phyloP scores from a whole-genome alignment of 768 basidiomycete genomes.

The Trametes cubensis region DNA sequence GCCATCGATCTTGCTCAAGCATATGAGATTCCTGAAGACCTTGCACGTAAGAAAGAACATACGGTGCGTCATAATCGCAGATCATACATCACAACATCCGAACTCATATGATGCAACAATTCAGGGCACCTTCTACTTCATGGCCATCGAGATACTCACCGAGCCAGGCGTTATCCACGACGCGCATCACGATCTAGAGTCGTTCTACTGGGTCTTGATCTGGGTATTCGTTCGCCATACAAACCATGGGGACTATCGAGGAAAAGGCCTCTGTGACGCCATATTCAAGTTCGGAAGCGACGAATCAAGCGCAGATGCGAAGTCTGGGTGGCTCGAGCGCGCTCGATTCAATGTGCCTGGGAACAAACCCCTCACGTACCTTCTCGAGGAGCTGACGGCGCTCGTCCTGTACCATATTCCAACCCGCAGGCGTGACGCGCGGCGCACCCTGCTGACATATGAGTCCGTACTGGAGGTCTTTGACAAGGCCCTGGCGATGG shows the following conservation, averaged over 20 bases:
- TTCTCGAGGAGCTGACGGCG: neutral
- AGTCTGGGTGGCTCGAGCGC: neutral
- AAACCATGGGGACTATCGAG: neutral
- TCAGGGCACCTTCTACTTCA: constrained; percentile 6
- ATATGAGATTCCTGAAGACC: neutral
- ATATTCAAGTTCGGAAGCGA: neutral
- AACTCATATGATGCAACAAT: neutral
- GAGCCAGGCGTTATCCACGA: neutral
- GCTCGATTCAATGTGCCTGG: neutral
- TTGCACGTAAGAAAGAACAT: neutral
- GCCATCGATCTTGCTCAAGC: too few species aligned
- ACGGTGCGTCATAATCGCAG: neutral
- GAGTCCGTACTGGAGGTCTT: neutral
- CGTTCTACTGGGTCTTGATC: constrained; percentile 20
- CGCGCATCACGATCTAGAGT: constrained; percentile 14
- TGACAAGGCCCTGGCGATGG: neutral
- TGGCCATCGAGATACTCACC: constrained; percentile 9
- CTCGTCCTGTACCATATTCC: neutral
- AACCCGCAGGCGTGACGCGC: neutral
- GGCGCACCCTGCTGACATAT: neutral
- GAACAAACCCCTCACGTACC: too few species aligned
- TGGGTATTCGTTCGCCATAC: constrained; percentile 15
- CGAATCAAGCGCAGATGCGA: neutral
- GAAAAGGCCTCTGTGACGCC: neutral
- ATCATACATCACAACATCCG: neutral